A percentile compares a stretch with the other conserved stretches of the same genome.
Conservation (phyloP, 1,284 basidiomycete genomes). For the Pascua guehoae region DNA sequence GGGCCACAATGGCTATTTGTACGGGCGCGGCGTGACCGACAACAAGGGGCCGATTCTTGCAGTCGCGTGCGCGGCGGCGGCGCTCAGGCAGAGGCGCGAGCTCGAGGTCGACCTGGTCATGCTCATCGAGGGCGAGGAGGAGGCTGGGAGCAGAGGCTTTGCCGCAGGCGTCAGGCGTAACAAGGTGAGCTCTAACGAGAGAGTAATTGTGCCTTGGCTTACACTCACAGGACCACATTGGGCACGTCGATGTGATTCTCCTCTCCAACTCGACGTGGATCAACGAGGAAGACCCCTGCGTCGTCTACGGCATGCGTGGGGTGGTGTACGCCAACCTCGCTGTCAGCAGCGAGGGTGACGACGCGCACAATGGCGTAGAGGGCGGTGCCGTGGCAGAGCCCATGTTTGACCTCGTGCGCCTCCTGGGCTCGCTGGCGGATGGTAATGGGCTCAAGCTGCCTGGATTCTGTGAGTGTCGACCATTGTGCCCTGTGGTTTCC, state of each 20-base stretch:
- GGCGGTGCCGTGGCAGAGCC: slow-evolving; percentile 84
- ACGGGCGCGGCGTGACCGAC: slow-evolving; percentile 86
- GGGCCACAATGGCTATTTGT: slow-evolving; percentile 82
- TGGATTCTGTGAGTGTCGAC: slow-evolving; percentile 80
- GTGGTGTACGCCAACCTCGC: slow-evolving; percentile 61
- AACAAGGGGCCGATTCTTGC: slow-evolving; percentile 94
- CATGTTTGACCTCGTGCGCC: slow-evolving; percentile 87
- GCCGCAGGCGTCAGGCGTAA: slow-evolving; percentile 67
- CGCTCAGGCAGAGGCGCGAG: slow-evolving; percentile 66
- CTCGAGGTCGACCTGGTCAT: slow-evolving; percentile 85
- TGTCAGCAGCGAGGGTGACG: slow-evolving; percentile 58
- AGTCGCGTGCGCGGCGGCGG: slow-evolving; percentile 80
- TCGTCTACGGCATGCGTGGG: slow-evolving; percentile 90
- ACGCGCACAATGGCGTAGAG: slow-evolving; percentile 65
- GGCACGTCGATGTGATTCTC: slow-evolving; percentile 77
- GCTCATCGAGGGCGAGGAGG: slow-evolving; percentile 93
- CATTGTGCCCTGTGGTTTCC: too few relatives aligned
- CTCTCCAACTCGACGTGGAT: slow-evolving; percentile 95
- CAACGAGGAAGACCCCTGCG: slow-evolving; percentile 86
- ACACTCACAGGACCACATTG: slow-evolving; percentile 62
- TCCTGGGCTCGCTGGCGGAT: slow-evolving; percentile 70
- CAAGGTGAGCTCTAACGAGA: slow-evolving; percentile 52
- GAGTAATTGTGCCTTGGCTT: slow-evolving; percentile 13
- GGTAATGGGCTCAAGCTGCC: slow-evolving; percentile 66
- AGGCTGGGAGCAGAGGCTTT: slow-evolving; percentile 84